Evolutionary conservation across 1,139 yeast species (phyloP).

Genomic region (Blastobotrys apis): DNA sequence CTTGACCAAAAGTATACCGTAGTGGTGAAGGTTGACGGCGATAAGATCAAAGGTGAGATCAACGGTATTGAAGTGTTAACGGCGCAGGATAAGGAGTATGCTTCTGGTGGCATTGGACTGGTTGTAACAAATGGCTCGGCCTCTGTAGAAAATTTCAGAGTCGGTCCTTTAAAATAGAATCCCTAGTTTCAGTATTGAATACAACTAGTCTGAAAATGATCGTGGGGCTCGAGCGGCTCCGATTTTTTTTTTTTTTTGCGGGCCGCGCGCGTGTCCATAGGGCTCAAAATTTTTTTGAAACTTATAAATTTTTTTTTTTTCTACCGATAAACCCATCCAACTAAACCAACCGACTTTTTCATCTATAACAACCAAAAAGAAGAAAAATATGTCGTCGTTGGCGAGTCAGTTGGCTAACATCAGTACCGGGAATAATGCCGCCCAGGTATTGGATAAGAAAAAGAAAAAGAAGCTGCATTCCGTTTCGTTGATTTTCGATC

Average conservation of each 20-base stretch:
- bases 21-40: neutral
- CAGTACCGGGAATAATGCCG: conserved; percentile 55
- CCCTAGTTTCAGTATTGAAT: neutral
- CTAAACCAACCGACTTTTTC: neutral
- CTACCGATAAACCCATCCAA: neutral
- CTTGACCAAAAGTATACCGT: neutral
- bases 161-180: neutral
- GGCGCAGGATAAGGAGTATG: neutral
- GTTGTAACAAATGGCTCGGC: neutral
- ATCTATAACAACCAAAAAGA: neutral
- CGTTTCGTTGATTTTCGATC: conserved; percentile 79
- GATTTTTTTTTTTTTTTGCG: conserved; percentile 8
- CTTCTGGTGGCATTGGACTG: neutral
- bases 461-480: conserved; percentile 82
- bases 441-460: conserved; percentile 82
- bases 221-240: too few relatives aligned
- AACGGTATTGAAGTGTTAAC: neutral
- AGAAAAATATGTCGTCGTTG: conserved; percentile 37
- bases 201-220: too few relatives aligned
- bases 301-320: conserved; percentile 2
- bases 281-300: conserved; percentile 1
- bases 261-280: too few relatives aligned
- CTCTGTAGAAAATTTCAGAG: neutral
- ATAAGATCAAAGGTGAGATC: neutral
- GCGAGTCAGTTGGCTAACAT: conserved; percentile 71